Evolutionary conservation across 768 basidiomycete species (phyloP).

Genomic region (Harrya chromipes): DNA sequence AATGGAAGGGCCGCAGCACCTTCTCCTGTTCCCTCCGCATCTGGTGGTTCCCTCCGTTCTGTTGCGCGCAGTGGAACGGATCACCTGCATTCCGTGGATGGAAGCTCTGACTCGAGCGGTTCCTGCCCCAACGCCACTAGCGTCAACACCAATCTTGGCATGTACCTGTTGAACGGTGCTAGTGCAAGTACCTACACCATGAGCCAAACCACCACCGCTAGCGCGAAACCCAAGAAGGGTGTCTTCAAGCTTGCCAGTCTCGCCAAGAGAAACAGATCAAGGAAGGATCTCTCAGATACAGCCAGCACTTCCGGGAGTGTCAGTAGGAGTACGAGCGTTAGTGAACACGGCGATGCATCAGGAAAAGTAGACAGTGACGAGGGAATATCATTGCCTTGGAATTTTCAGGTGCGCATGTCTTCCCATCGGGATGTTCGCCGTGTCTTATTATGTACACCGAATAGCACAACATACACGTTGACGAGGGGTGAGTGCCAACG

Average conservation of each 20-base stretch:
- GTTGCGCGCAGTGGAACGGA: conserved; percentile 9
- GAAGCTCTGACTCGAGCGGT: conserved; percentile 26
- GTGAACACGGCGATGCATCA: conserved; percentile 7
- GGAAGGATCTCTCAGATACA: conserved; percentile 26
- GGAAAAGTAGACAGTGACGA: conserved; percentile 44
- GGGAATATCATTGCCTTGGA: conserved; percentile 67
- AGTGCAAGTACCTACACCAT: conserved; percentile 15
- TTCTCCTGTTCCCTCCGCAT: conserved; percentile 20
- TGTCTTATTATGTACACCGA: conserved; percentile 1
- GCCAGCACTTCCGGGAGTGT: conserved; percentile 13
- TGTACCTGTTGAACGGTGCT: conserved; percentile 17
- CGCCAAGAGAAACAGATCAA: conserved; percentile 32
- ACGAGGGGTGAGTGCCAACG: conserved; percentile 54
- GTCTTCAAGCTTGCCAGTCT: conserved; percentile 38
- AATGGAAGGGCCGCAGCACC: conserved; percentile 9
- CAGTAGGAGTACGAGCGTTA: conserved; percentile 10
- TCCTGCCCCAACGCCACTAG: conserved; percentile 12
- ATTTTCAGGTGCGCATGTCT: conserved; percentile 55
- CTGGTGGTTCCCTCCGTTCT: conserved; percentile 17
- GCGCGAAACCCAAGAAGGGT: conserved; percentile 27
- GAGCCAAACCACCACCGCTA: not conserved
- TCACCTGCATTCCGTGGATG: conserved; percentile 20
- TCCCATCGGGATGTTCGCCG: not conserved
- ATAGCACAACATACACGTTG: conserved; percentile 79
- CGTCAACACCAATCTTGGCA: not conserved